Evolutionary conservation across 169 alveolate genomes (phyloP).

Genomic region (Cryptosporidium parvum): DNA sequence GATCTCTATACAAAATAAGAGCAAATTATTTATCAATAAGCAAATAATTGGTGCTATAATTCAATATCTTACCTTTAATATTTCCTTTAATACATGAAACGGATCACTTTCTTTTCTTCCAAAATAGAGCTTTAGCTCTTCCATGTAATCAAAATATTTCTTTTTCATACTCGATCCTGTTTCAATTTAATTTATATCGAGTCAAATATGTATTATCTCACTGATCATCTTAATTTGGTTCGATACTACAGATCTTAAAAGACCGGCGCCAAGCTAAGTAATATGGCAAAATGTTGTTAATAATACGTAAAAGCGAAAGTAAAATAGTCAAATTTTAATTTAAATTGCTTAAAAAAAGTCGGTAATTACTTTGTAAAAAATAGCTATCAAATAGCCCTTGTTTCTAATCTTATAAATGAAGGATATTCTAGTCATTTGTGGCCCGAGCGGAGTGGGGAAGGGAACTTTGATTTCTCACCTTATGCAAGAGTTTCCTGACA

Average conservation of each 20-base stretch:
- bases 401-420: not conserved
- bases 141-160: not conserved
- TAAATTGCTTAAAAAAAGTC: not conserved
- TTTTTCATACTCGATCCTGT: not conserved
- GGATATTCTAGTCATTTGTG: slow-evolving; percentile 79
- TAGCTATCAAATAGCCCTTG: not conserved
- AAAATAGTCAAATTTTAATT: not conserved
- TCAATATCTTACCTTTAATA: slow-evolving; percentile 34
- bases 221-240: not conserved
- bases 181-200: not conserved
- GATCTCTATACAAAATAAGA: slow-evolving; percentile 3
- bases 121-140: not conserved
- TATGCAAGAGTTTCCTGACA: slow-evolving; percentile 77
- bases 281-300: not conserved
- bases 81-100: slow-evolving; percentile 1
- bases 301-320: not conserved
- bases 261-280: slow-evolving; percentile 8
- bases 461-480: slow-evolving; percentile 82
- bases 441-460: slow-evolving; percentile 87
- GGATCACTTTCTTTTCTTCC: slow-evolving; percentile 25
- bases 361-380: not conserved
- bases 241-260: slow-evolving; percentile 26
- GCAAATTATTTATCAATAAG: not conserved
- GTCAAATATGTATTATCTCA: not conserved
- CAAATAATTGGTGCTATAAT: not conserved